Conservation (phyloP, 2,329 filamentous ascomycete genomes). For the Elsinoe perseae region DNA sequence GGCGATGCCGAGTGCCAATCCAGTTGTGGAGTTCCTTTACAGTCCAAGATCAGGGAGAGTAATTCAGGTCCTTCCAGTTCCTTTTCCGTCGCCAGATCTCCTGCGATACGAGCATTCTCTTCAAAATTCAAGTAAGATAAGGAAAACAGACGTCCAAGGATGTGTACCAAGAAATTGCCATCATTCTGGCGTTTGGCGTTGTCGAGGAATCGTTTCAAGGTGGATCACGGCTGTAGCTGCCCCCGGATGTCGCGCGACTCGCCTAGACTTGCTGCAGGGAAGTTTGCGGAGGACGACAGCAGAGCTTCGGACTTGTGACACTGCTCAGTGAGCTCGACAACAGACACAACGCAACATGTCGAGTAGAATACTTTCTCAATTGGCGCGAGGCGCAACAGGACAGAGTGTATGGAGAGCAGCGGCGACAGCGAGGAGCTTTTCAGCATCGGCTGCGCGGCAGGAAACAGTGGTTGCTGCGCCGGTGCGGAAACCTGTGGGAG, state of each 20-base stretch:
- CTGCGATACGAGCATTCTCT: background rate
- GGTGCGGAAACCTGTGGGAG: constrained; percentile 59
- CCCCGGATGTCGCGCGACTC: background rate
- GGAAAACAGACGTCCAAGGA: too few species aligned
- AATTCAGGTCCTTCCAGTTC: background rate
- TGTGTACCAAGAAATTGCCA: constrained; percentile 1
- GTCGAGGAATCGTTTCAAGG: constrained; percentile 2
- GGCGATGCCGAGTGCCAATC: background rate
- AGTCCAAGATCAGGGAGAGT: background rate
- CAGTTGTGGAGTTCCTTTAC: background rate
- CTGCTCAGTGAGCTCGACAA: background rate
- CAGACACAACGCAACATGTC: constrained; percentile 20
- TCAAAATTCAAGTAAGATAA: background rate
- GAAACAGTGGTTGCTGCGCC: constrained; percentile 35
- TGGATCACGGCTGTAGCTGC: background rate
- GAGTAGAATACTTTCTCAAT: constrained; percentile 22
- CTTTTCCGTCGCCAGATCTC: constrained; percentile 3
- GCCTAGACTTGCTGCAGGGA: background rate
- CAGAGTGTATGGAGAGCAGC: constrained; percentile 24
- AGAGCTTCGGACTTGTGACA: background rate
- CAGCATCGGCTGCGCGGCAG: background rate
- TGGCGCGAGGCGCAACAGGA: constrained; percentile 34
- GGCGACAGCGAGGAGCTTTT: constrained; percentile 7
- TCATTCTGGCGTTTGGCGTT: background rate
- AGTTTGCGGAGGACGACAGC: background rate